Evolutionary conservation across 352 stramenopile genomes (phyloP).

Genomic region (Globisporangium camurandrum): DNA sequence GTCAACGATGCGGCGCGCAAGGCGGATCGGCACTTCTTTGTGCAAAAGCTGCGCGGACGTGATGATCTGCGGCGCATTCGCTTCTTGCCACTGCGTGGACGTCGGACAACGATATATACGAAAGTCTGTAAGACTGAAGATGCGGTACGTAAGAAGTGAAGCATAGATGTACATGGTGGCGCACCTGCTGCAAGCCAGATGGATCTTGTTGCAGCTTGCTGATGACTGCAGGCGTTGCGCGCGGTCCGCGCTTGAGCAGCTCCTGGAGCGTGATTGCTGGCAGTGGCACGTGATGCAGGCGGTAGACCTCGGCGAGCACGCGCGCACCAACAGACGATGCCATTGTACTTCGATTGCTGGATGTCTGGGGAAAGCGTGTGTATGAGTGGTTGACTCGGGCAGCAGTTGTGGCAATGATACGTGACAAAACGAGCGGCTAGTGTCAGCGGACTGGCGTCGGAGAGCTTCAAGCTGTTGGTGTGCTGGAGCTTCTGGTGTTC

Average conservation of each 20-base stretch:
- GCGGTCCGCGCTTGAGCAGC: slow-evolving; percentile 59
- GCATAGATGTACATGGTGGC: background rate
- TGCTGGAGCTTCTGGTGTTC: no score
- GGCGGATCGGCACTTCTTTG: slow-evolving; percentile 69
- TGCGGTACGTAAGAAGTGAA: no score
- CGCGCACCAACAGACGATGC: slow-evolving; percentile 38
- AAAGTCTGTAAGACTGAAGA: no score
- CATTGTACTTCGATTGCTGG: slow-evolving; percentile 3
- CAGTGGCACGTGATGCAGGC: slow-evolving; percentile 73
- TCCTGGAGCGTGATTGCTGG: slow-evolving; percentile 74
- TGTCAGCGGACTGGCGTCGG: no score
- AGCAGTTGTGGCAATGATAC: no score
- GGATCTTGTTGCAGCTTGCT: slow-evolving; percentile 46
- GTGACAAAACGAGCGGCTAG: no score
- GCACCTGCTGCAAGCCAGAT: slow-evolving; percentile 28
- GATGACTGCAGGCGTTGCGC: slow-evolving; percentile 32
- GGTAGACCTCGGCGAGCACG: slow-evolving; percentile 75
- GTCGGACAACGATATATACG: no score
- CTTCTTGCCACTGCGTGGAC: slow-evolving; percentile 37
- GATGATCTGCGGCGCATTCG: slow-evolving; percentile 63
- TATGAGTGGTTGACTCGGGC: no score
- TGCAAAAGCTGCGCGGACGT: slow-evolving; percentile 75
- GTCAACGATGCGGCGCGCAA: slow-evolving; percentile 76
- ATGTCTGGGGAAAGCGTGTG: background rate
- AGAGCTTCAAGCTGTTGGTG: no score